Evolutionary conservation across 495 filamentous ascomycete species (phyloP).

Genomic region (Aspergillus indologenus): DNA sequence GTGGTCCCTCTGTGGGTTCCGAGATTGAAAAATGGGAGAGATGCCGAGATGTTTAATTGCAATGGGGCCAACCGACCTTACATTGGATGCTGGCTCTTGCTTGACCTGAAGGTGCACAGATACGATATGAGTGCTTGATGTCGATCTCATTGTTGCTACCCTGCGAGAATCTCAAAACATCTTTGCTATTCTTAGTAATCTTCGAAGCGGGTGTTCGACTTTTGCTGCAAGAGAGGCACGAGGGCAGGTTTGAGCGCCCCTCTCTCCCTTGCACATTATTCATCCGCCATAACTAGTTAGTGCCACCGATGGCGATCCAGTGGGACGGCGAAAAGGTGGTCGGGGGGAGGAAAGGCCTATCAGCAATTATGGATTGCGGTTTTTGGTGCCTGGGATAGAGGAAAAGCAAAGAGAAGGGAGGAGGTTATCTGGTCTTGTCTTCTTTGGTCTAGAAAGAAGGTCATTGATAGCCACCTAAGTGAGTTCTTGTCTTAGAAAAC

Average conservation of each 20-base stretch:
- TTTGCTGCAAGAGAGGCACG: neutral
- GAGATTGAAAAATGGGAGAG: neutral
- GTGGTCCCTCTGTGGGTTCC: conserved; percentile 12
- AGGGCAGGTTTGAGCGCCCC: neutral
- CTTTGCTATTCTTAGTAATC: neutral
- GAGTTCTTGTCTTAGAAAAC: too few species aligned
- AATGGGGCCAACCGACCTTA: neutral
- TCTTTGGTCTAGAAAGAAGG: neutral
- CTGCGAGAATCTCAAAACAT: neutral
- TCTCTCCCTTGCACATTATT: conserved; percentile 3
- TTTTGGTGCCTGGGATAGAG: conserved; percentile 9
- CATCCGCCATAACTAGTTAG: too few species aligned
- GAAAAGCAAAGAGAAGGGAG: neutral
- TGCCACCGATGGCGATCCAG: conserved; percentile 20
- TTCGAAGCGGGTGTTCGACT: neutral
- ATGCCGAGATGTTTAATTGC: neutral
- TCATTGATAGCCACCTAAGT: neutral
- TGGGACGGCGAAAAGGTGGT: conserved; percentile 15
- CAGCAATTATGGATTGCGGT: conserved; percentile 18
- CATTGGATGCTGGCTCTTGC: neutral
- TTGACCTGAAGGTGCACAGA: neutral
- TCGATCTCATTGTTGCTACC: neutral
- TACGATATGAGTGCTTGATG: too few species aligned
- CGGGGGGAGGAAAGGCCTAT: conserved; percentile 20
- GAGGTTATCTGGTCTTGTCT: neutral